Percentiles rank a stretch among this genome's conserved stretches.
Conservation (phyloP, 495 filamentous ascomycete genomes). For the Mytilinidion resinicola region DNA sequence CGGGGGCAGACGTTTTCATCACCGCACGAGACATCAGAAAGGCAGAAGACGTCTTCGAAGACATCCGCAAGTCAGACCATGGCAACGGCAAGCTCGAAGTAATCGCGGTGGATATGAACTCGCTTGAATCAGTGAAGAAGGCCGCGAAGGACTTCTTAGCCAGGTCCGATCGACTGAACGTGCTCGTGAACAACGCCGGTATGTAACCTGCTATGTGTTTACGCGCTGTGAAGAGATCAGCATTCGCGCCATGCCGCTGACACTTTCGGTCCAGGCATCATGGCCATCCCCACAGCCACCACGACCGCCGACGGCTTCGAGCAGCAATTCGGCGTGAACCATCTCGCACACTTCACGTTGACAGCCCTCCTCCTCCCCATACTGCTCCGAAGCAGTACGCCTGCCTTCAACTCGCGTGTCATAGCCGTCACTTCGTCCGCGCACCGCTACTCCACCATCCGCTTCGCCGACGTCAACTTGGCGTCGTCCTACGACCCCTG, state of each 20-base stretch:
- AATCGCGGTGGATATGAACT: slow-evolving; percentile 43
- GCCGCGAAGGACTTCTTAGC: slow-evolving; percentile 33
- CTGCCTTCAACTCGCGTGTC: slow-evolving; percentile 23
- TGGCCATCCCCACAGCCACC: slow-evolving; percentile 18
- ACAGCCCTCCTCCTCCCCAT: slow-evolving; percentile 23
- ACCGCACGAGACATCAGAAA: slow-evolving; percentile 41
- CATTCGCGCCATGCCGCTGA: no score
- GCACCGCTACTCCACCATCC: slow-evolving; percentile 14
- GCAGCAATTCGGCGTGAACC: slow-evolving; percentile 27
- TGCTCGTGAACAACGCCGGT: slow-evolving; percentile 25
- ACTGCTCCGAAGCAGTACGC: slow-evolving; percentile 15
- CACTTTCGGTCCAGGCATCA: no score
- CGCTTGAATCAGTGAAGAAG: slow-evolving; percentile 41
- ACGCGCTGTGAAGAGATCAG: no score
- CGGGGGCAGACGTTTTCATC: slow-evolving; percentile 45
- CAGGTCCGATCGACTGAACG: slow-evolving; percentile 29
- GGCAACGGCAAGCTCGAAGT: no score
- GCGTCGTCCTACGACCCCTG: slow-evolving; percentile 4
- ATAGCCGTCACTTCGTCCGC: slow-evolving; percentile 17
- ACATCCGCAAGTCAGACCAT: slow-evolving; percentile 11
- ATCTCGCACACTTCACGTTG: slow-evolving; percentile 27
- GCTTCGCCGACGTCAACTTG: slow-evolving; percentile 23
- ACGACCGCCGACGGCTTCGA: slow-evolving; percentile 24
- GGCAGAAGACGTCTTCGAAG: slow-evolving; percentile 28
- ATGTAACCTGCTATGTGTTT: no score